Evolutionary conservation across 2,329 filamentous ascomycete genomes (phyloP).

Genomic region (Plenodomus lindquistii): DNA sequence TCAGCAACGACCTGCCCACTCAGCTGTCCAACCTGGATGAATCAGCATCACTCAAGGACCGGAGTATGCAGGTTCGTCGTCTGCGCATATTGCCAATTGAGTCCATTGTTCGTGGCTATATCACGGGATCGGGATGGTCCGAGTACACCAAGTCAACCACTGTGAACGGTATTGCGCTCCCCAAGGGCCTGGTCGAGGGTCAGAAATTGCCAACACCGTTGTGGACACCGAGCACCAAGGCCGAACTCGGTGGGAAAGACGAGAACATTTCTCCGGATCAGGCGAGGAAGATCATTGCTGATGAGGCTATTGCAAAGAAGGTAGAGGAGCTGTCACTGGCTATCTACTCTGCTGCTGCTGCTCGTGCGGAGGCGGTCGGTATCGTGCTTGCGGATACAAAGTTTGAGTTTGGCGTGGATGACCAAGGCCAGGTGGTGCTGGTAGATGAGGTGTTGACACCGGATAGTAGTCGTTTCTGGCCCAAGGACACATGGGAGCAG

Average conservation of each 20-base stretch:
- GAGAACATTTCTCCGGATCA: conserved; percentile 78
- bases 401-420: conserved; percentile 73
- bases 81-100: conserved; percentile 78
- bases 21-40: conserved; percentile 48
- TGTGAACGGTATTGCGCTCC: conserved; percentile 75
- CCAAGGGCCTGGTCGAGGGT: conserved; percentile 70
- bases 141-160: conserved; percentile 76
- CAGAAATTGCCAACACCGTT: conserved; percentile 70
- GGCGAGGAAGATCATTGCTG: conserved; percentile 63
- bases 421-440: conserved; percentile 67
- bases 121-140: conserved; percentile 82
- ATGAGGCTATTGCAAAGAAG: conserved; percentile 64
- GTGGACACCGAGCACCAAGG: conserved; percentile 85
- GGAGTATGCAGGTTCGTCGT: conserved; percentile 77
- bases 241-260: conserved; percentile 75
- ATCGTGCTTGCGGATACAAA: conserved; percentile 80
- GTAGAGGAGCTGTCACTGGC: conserved; percentile 68
- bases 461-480: conserved; percentile 80
- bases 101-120: conserved; percentile 86
- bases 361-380: conserved; percentile 66
- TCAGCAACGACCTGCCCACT: conserved; percentile 61
- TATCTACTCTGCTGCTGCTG: conserved; percentile 66
- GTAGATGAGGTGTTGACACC: conserved; percentile 88
- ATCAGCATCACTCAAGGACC: conserved; percentile 49
- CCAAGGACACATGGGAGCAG: conserved; percentile 66